phyloP scores from a whole-genome alignment of 176 grass and related monocot species.

The Musa beccarii region DNA sequence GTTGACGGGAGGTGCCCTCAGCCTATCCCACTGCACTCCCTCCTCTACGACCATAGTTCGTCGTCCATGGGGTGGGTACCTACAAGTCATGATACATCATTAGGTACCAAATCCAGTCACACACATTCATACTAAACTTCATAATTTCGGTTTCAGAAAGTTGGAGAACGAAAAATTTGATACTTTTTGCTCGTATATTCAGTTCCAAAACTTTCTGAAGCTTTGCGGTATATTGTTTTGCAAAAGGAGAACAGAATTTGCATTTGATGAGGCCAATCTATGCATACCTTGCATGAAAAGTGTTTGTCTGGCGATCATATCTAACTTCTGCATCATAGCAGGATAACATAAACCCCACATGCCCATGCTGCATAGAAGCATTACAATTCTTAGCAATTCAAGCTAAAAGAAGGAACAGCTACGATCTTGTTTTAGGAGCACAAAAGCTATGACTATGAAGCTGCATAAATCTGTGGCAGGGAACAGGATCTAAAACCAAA shows the following conservation, averaged over 20 bases:
- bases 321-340: constrained; percentile 96
- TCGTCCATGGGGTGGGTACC: constrained; percentile 81
- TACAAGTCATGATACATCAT: constrained; percentile 9
- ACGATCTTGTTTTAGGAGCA: too few relatives aligned
- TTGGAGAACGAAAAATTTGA: neutral
- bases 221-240: neutral
- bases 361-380: constrained; percentile 74
- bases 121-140: too few relatives aligned
- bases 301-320: constrained; percentile 55
- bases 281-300: constrained; percentile 70
- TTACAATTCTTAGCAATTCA: constrained; percentile 7
- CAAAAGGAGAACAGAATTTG: neutral
- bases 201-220: too few relatives aligned
- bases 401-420: neutral
- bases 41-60: constrained; percentile 62
- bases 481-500: neutral
- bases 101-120: neutral
- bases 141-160: neutral
- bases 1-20: constrained; percentile 51
- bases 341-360: constrained; percentile 99
- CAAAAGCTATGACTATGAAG: neutral
- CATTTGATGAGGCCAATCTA: neutral
- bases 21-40: constrained; percentile 66
- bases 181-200: neutral
- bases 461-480: neutral